Evolutionary conservation across 805 yeast species (phyloP).

Genomic region (Candida insectalens): DNA sequence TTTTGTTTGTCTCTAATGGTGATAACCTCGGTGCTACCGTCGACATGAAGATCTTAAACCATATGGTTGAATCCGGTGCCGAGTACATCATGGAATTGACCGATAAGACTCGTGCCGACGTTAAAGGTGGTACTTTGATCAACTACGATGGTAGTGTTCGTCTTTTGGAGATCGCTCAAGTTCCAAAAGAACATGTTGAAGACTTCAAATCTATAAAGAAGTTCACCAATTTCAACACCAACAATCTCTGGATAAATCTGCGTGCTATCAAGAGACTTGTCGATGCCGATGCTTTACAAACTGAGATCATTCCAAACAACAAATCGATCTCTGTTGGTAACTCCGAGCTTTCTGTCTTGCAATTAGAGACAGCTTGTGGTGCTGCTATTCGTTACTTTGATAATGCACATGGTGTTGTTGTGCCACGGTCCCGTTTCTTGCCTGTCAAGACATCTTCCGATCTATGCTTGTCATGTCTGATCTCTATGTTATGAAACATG

Average conservation of each 20-base stretch:
- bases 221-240: slow-evolving; percentile 96
- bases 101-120: slow-evolving; percentile 98
- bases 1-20: slow-evolving; percentile 92
- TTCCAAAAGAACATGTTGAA: slow-evolving; percentile 96
- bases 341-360: slow-evolving; percentile 75
- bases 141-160: slow-evolving; percentile 93
- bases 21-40: slow-evolving; percentile 99
- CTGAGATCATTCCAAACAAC: slow-evolving; percentile 93
- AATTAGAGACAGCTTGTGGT: slow-evolving; percentile 98
- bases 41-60: slow-evolving; percentile 79
- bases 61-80: slow-evolving; percentile 84
- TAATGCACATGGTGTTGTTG: slow-evolving; percentile 95
- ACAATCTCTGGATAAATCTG: slow-evolving; percentile 94
- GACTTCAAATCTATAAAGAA: slow-evolving; percentile 97
- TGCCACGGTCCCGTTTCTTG: slow-evolving; percentile 94
- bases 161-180: slow-evolving; percentile 94
- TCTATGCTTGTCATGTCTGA: slow-evolving; percentile 90
- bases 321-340: slow-evolving; percentile 75
- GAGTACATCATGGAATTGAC: slow-evolving; percentile 98
- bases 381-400: slow-evolving; percentile 96
- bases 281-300: slow-evolving; percentile 68
- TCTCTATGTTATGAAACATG: slow-evolving; percentile 82
- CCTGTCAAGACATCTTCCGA: slow-evolving; percentile 98
- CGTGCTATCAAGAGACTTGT: slow-evolving; percentile 90
- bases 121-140: slow-evolving; percentile 97